These are phyloP conservation scores for Stramenopiles sp. DNA, from an alignment of 352 stramenopile genomes.

Conservation along the genomic window DNA sequence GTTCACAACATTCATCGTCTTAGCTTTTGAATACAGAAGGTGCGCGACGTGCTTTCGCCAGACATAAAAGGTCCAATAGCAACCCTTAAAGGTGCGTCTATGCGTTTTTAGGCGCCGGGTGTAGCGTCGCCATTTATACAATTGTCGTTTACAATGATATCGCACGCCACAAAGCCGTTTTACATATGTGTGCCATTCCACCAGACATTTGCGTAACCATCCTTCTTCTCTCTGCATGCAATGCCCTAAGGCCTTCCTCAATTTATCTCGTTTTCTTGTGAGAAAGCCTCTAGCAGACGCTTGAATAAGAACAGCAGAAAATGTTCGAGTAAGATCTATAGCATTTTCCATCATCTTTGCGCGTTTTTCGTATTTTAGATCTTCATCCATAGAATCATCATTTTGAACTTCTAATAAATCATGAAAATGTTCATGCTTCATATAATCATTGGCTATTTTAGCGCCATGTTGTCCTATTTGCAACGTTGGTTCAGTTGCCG, in stretches of 20 bases:
- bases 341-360: background rate
- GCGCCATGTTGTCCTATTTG: background rate
- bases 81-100: background rate
- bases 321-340: background rate
- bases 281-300: background rate
- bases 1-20: background rate
- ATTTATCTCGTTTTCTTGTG: background rate
- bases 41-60: background rate
- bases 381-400: background rate
- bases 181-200: background rate
- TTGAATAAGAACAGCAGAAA: background rate
- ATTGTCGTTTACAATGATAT: background rate
- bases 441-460: background rate
- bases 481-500: background rate
- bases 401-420: background rate
- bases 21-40: background rate
- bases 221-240: background rate
- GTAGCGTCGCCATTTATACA: slow-evolving; percentile 8
- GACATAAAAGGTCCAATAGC: background rate
- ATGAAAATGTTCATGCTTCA: background rate
- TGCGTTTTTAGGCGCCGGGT: background rate
- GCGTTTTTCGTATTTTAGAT: background rate
- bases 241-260: background rate
- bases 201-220: background rate
- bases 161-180: background rate